Conservation (phyloP, 371 early-diverging fungal genomes). For the Mortierella sp. region DNA sequence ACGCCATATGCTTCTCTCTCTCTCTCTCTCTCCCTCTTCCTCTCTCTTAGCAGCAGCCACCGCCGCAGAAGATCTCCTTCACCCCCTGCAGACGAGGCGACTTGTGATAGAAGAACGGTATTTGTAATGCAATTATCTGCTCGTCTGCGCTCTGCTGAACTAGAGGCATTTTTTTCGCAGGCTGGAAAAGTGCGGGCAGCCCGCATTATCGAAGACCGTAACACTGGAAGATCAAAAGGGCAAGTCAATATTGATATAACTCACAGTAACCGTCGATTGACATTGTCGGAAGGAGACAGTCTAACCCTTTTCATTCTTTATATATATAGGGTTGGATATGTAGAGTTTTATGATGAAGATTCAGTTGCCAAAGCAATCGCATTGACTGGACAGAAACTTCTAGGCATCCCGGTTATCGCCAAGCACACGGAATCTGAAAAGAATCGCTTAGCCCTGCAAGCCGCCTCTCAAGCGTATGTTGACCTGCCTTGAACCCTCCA, state of each 20-base stretch:
- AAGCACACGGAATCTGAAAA: constrained; percentile 94
- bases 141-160: constrained; percentile 81
- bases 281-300: neutral
- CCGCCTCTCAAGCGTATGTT: constrained; percentile 68
- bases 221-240: constrained; percentile 94
- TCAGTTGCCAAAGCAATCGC: constrained; percentile 88
- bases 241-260: constrained; percentile 50
- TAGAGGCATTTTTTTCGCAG: constrained; percentile 88
- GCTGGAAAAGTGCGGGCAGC: constrained; percentile 93
- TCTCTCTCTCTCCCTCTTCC: neutral
- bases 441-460: constrained; percentile 80
- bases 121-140: constrained; percentile 95
- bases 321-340: constrained; percentile 79
- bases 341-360: constrained; percentile 93
- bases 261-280: neutral
- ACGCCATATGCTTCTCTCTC: neutral
- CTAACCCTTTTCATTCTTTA: neutral
- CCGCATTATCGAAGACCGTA: constrained; percentile 88
- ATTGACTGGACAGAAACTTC: constrained; percentile 90
- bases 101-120: constrained; percentile 93
- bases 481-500: neutral
- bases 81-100: constrained; percentile 77
- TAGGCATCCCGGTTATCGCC: constrained; percentile 95
- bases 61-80: constrained; percentile 74
- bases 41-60: neutral